Evolutionary conservation across 2,329 filamentous ascomycete genomes (phyloP), one percentile per base, ranked within the genome.

Genomic region (Cytospora piceicola): DNA sequence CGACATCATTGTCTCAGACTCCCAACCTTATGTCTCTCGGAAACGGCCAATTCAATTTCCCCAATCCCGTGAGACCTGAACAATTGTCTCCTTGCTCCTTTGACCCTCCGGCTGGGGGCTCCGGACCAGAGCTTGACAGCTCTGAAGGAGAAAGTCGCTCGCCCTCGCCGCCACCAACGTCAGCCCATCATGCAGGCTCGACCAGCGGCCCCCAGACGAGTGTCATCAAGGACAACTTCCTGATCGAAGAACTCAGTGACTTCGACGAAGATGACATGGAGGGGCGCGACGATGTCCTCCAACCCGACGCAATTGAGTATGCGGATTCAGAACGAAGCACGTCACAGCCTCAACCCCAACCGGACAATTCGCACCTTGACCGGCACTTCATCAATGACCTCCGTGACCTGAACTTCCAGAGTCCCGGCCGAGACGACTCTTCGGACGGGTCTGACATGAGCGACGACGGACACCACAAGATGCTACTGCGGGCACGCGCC

Each of bases 271-370:
- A 77, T 69, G 80, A 80, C 30, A 65, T 67, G 66, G 77, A 76
- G 51, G 80, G 81, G 5, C 77, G 77, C 22, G 72, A 78, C 29
- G 77, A 77, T 36, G 75, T 82, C 30, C 71, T 85, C 29, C 75
- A 73, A 12, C 83, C 83, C 0, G 75, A 77, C 15, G 77, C 79
- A 63, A 82, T 84, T 61, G 83, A 85, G 70, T 80, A 78, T 46
- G 73, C 77, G 46, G 74, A 75, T 15, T 77, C 81, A 17, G 77
- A 78, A 56, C 75, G 76, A 27, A 81, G 79, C 67, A 75, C 77
- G 22, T 46, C 42, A 11, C 42, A 22, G 20, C 20, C 42, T 46
- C 6, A 17, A 8, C 42, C 6, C 42, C 42, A 1, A 2, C 6
- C 20, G 11, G 42, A 46, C 5, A 71, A 69, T 30, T 71, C 72